These are phyloP conservation scores for Fusarium sambucinum DNA, from an alignment of 2,329 filamentous ascomycete species.

Conservation along the genomic window DNA sequence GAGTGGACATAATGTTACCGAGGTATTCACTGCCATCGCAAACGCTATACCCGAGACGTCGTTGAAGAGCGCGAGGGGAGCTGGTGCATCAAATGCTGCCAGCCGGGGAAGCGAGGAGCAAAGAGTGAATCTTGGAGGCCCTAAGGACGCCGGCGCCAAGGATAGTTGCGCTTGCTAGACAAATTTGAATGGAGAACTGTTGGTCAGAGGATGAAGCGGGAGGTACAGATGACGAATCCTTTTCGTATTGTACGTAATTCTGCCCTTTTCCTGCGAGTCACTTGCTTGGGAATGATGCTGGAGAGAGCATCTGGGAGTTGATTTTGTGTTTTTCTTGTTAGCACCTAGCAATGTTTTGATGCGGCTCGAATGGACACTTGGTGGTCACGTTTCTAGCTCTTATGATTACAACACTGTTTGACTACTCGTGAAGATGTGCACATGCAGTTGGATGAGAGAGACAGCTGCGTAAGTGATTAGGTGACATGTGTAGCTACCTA, in stretches of 20 bases:
- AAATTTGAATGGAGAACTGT: slow-evolving; percentile 5
- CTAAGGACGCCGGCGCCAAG: slow-evolving; percentile 80
- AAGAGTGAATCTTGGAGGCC: slow-evolving; percentile 84
- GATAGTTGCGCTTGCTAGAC: slow-evolving; percentile 88
- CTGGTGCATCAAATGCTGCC: slow-evolving; percentile 71
- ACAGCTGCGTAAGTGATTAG: not conserved
- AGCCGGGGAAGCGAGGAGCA: slow-evolving; percentile 74
- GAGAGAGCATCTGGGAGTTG: slow-evolving; percentile 49
- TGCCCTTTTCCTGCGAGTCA: slow-evolving; percentile 46
- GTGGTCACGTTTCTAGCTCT: slow-evolving; percentile 6
- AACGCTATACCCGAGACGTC: slow-evolving; percentile 98
- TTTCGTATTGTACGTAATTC: slow-evolving; percentile 46
- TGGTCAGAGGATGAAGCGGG: slow-evolving; percentile 22
- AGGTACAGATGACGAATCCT: slow-evolving; percentile 32
- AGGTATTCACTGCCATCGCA: slow-evolving; percentile 97
- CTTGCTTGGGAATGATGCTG: slow-evolving; percentile 48
- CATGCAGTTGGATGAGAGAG: not conserved
- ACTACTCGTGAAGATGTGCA: not conserved
- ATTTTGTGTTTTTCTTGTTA: slow-evolving; percentile 42
- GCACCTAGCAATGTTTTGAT: slow-evolving; percentile 40
- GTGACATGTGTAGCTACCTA: not conserved
- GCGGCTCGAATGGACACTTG: slow-evolving; percentile 27
- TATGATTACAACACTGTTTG: slow-evolving; percentile 6
- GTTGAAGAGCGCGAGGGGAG: slow-evolving; percentile 86
- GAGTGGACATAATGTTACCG: slow-evolving; percentile 91